phyloP scores from a whole-genome alignment of 2,329 filamentous ascomycete genomes.

The Phialemoniopsis sp. region DNA sequence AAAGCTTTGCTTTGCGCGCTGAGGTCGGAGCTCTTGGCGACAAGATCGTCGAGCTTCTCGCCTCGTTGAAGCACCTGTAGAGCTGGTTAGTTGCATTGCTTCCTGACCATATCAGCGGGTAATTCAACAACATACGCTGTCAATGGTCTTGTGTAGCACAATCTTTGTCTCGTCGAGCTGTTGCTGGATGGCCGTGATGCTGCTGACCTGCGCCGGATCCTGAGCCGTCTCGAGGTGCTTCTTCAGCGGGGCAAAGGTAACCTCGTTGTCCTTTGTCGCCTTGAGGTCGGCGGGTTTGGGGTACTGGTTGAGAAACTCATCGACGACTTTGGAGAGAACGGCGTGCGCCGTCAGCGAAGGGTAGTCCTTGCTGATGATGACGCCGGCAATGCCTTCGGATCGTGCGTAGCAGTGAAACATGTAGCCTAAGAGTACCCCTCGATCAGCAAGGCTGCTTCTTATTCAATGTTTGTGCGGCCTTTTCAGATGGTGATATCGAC shows the following conservation, averaged over 20 bases:
- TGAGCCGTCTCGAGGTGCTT: slow-evolving; percentile 74
- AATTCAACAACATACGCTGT: slow-evolving; percentile 55
- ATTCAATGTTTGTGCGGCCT: slow-evolving; percentile 1
- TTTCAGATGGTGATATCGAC: slow-evolving; percentile 8
- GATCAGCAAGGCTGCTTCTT: slow-evolving; percentile 1
- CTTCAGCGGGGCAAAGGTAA: slow-evolving; percentile 70
- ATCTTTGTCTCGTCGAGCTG: slow-evolving; percentile 98
- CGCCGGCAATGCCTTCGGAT: slow-evolving; percentile 69
- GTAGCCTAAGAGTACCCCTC: slow-evolving; percentile 41
- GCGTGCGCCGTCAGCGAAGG: slow-evolving; percentile 78
- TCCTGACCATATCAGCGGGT: not conserved
- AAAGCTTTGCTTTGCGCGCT: slow-evolving; percentile 97
- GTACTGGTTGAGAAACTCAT: slow-evolving; percentile 79
- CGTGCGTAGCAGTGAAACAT: slow-evolving; percentile 76
- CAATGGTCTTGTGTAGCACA: slow-evolving; percentile 93
- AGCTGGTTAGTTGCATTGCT: slow-evolving; percentile 4
- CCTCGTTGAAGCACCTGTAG: slow-evolving; percentile 66
- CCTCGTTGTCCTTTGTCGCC: slow-evolving; percentile 35
- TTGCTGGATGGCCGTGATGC: slow-evolving; percentile 92
- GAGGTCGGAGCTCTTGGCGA: slow-evolving; percentile 87
- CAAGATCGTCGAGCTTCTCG: slow-evolving; percentile 93
- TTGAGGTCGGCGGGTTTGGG: slow-evolving; percentile 14
- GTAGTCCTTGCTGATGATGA: slow-evolving; percentile 76
- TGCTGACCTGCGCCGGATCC: slow-evolving; percentile 81
- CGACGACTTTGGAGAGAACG: slow-evolving; percentile 79